These are phyloP conservation scores for Pelargonium australe DNA, from an alignment of 441 rosid species.

Conservation along the genomic window DNA sequence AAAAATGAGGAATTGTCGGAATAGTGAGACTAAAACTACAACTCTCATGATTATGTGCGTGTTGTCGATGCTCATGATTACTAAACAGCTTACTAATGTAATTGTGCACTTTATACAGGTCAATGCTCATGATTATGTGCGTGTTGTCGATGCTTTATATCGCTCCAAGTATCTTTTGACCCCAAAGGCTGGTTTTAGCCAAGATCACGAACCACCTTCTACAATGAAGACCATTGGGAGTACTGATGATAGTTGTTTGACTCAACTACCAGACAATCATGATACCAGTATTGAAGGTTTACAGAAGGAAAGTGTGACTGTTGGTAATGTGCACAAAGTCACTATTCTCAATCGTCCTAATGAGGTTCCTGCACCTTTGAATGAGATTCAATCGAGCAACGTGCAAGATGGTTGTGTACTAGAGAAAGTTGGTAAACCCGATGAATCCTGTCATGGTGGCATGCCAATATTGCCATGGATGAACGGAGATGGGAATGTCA, in stretches of 20 bases:
- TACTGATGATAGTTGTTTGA: conserved; percentile 20
- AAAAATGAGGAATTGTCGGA: conserved; percentile 1
- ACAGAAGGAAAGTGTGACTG: conserved; percentile 22
- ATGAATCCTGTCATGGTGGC: conserved; percentile 28
- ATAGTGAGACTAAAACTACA: too few relatives aligned
- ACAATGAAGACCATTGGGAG: conserved; percentile 29
- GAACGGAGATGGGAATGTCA: conserved; percentile 78
- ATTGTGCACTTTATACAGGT: conserved; percentile 38
- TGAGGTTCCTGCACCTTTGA: conserved; percentile 29
- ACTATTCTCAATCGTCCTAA: conserved; percentile 87
- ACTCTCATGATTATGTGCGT: too few relatives aligned
- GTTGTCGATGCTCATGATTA: too few relatives aligned
- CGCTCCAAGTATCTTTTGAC: conserved; percentile 75
- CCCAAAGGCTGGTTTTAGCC: conserved; percentile 31
- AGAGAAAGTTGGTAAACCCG: conserved; percentile 24
- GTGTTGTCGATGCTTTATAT: conserved; percentile 71
- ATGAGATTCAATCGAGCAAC: conserved; percentile 28
- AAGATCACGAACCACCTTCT: conserved; percentile 28
- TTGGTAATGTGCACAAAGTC: conserved; percentile 57
- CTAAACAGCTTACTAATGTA: conserved; percentile 13
- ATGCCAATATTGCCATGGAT: conserved; percentile 86
- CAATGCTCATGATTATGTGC: conserved; percentile 54
- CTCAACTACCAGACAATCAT: conserved; percentile 26
- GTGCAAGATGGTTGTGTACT: conserved; percentile 28
- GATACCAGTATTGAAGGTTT: conserved; percentile 24